Conservation (phyloP, 805 yeast genomes). For the Saccharomycopsis microspora region DNA sequence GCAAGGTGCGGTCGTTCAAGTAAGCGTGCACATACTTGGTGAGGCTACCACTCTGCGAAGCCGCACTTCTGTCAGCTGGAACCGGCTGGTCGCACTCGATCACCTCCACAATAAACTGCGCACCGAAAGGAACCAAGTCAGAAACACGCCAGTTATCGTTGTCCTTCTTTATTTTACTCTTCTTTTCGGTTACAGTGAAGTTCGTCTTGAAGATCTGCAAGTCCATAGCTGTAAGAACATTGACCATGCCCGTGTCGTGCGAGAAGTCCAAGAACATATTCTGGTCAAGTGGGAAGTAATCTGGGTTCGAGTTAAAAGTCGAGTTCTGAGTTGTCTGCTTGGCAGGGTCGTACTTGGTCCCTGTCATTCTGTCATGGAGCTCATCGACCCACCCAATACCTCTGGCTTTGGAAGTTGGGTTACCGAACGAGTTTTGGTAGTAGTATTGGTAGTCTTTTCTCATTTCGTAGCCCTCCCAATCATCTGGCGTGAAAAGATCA, state of each 20-base stretch:
- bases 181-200: not conserved
- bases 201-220: slow-evolving; percentile 21
- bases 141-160: slow-evolving; percentile 12
- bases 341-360: not conserved
- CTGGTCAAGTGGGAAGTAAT: slow-evolving; percentile 30
- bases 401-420: slow-evolving; percentile 40
- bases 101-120: slow-evolving; percentile 16
- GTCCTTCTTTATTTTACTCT: not conserved
- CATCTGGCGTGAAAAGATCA: slow-evolving; percentile 53
- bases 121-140: slow-evolving; percentile 17
- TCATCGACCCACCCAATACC: slow-evolving; percentile 48
- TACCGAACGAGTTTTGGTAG: slow-evolving; percentile 58
- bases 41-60: not conserved
- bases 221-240: slow-evolving; percentile 57
- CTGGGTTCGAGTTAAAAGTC: slow-evolving; percentile 23
- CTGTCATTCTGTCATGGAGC: slow-evolving; percentile 25
- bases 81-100: slow-evolving; percentile 18
- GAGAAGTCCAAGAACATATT: slow-evolving; percentile 59
- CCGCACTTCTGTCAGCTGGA: slow-evolving; percentile 15
- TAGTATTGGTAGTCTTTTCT: slow-evolving; percentile 45
- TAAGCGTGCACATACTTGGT: slow-evolving; percentile 16
- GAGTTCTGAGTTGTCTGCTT: slow-evolving; percentile 28
- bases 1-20: slow-evolving; percentile 17
- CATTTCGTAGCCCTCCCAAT: slow-evolving; percentile 53
- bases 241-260: slow-evolving; percentile 61